Evolutionary conservation across 257 asterid genomes (phyloP), one percentile per base, ranked within the genome.

Genomic region (Coffea canephora): DNA sequence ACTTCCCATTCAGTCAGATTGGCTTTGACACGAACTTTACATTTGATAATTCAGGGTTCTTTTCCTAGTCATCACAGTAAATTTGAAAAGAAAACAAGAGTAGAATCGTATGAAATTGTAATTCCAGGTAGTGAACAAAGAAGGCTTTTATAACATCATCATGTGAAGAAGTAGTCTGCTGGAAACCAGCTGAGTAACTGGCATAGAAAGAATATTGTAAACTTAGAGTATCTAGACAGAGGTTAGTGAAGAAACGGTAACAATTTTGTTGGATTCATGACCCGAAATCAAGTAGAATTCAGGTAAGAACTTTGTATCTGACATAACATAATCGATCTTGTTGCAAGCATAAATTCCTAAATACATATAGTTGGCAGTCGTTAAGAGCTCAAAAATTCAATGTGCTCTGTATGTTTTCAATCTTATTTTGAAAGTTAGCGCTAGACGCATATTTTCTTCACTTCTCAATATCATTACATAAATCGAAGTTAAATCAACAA

Each of bases 21-120:
- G 91, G 78, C n/a, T 86, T 78, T 70, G 94, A 81, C 67, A 70
- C 91, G 5, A 81, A 77, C 71, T 87, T 86, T 74, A 82, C 80
- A 23, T 91, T 87, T 54, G 89, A 78, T 57, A 64, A 85, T 48
- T 55, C 52, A 23, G 68, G 85, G 46, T 87, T 80, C 79, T 82
- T 79, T 77, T 65, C 85, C 65, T 82, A 74, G 76, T 72, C 70
- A 50, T 45, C 43, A 39, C 39, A 50, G 45, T 2, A 39, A 39
- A 41, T 41, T n/a, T n/a, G 39, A 41, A 39, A 16, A 27, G 4
- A 27, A 81, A 66, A 50, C 8, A 48, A 70, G 19, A n/a, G 18
- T 6, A 8, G 45, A 46, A 61, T 66, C 41, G 27, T 48, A 1
- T 46, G 73, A 11, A n/a, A 46, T 25, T 36, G 39, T 76, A 21